Conservation (phyloP, 2,329 filamentous ascomycete species). For the Beauveria caledonica region DNA sequence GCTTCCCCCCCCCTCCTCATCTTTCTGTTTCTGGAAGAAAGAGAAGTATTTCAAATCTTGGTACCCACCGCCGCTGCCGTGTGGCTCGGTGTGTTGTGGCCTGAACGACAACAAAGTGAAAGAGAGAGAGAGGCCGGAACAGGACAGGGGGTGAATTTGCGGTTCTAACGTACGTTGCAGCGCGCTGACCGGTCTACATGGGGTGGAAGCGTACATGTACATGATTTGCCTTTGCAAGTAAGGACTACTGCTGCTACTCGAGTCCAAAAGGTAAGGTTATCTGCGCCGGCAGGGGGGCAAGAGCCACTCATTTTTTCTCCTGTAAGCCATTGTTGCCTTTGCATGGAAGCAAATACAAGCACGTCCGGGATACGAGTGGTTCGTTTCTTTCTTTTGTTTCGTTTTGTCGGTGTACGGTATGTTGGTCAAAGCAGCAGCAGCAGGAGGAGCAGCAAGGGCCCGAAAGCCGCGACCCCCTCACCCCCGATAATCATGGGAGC, state of each 20-base stretch:
- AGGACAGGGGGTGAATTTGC: too few relatives aligned
- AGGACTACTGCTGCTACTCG: background rate
- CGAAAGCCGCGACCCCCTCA: background rate
- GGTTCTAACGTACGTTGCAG: background rate
- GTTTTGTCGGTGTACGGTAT: background rate
- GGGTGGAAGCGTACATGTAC: background rate
- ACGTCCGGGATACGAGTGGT: background rate
- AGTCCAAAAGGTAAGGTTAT: background rate
- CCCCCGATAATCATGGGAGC: background rate
- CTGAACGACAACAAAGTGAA: background rate
- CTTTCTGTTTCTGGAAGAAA: background rate
- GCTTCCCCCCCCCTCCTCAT: background rate
- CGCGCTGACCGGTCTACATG: background rate
- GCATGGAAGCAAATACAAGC: background rate
- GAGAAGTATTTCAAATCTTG: background rate
- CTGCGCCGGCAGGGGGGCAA: background rate
- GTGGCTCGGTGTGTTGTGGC: background rate
- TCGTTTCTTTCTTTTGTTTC: background rate
- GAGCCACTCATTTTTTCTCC: background rate
- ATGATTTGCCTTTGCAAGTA: background rate
- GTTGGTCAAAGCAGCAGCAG: too few relatives aligned
- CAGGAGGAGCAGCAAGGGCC: background rate
- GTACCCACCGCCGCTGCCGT: background rate
- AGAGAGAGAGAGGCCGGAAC: background rate
- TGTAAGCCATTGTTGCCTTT: background rate